Base-by-base conservation (phyloP, 1,284 basidiomycete genomes). In the Tetrapyrgos nigripes region DNA sequence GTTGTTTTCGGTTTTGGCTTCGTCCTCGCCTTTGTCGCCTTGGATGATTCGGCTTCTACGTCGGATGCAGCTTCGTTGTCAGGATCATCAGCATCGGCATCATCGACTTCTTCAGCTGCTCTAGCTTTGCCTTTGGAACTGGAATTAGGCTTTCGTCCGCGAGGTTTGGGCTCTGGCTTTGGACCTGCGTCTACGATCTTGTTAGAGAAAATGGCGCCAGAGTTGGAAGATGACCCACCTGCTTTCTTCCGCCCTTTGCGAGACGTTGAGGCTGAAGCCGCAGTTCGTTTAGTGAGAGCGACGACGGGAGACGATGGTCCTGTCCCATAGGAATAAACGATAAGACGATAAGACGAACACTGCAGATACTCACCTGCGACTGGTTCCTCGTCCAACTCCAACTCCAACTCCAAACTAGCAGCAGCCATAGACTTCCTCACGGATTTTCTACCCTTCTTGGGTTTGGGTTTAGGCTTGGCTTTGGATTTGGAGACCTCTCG, bases 391-490 rank as follows among this genome's bases (percentile, higher is more conserved):
- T 56, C 24, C 26, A 33, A 27, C 23, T 31, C 37, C 13, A n/a
- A n/a, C n/a, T n/a, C n/a, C n/a, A n/a, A n/a, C n/a, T n/a, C n/a
- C n/a, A n/a, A n/a, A n/a, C n/a, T n/a, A n/a, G 11, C 35, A 49
- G 14, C 29, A 27, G 23, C 23, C 14, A 29, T 8, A 31, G 48
- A 50, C 29, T 59, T 53, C 57, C 40, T 47, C 49, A 23, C 49
- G 26, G 28, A 53, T 54, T 54, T 56, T 52, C 46, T 54, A 45
- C 44, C 53, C 49, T 50, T 55, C 46, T 21, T 53, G 19, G 37
- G 33, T 19, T 43, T 52, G 31, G 50, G 9, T 19, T 23, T 21
- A 14, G 2, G 43, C 29, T n/a, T n/a, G n/a, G n/a, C n/a, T n/a
- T n/a, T n/a, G n/a, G n/a, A n/a, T n/a, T n/a, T n/a, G n/a, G n/a